Base-by-base conservation (phyloP, 768 basidiomycete genomes). In the Xerocomus potaroensis region DNA sequence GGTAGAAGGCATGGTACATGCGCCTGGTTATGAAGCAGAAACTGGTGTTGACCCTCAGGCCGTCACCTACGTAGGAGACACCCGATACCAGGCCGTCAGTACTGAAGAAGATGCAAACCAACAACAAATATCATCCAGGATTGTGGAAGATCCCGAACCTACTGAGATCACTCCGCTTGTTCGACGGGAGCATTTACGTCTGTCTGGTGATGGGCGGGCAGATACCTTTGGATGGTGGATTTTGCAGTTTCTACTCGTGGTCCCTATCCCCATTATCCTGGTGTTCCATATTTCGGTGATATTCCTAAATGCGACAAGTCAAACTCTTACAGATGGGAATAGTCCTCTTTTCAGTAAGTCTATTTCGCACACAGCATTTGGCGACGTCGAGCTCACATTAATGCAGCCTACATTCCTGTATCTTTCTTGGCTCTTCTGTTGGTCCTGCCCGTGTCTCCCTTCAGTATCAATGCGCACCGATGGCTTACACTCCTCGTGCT, bases 281-380 rank as follows among this genome's bases (percentile, higher is more conserved):
- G 47, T 81, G 10, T 69, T 69, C 39, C 78, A 87, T 55, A 66
- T 82, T 23, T 62, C 65, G 1, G 53, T 79, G 21, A 51, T 82
- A 26, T 16, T 79, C 14, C 36, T 85, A 4, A 68, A 63, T 19
- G 70, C 77, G 3, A 59, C 77, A 53, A 61, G 69, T 19, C 83
- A 88, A 61, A 83, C 82, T 0, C 60, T 85, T 6, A 69, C 71
- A 0, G 86, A 89, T 53, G 87, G 86, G 12, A 79, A 73, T 26
- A 70, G 68, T 45, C 69, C 80, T 3, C 50, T 58, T 14, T 52
- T 59, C 15, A 75, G 83, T 84, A 55, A 65, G 76, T 70, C 19
- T 47, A 14, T 19, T 31, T 31, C 31, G n/a, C 22, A 11, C 1
- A 0, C 18, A 18, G 2, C 3, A 24, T 45, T 0, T 16, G 30